Evolutionary conservation across 176 grass and related monocot species (phyloP).

Genomic region (Rhynchospora tenuis): DNA sequence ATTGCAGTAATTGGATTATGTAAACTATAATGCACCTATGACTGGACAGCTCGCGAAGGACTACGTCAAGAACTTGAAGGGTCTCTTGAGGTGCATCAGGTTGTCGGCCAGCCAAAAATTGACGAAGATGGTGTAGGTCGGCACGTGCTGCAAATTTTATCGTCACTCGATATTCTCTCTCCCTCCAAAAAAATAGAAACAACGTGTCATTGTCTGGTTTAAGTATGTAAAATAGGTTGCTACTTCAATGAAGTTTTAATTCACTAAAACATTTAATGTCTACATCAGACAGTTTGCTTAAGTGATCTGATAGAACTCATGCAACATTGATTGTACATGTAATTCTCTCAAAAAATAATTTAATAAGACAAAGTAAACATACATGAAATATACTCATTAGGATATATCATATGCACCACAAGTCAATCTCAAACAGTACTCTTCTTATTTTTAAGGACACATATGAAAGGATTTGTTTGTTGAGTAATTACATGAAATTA

Average conservation of each 20-base stretch:
- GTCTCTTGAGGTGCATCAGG: conserved; percentile 80
- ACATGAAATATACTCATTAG: background rate
- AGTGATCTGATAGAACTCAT: background rate
- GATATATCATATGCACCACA: background rate
- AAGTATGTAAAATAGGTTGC: background rate
- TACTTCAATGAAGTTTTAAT: background rate
- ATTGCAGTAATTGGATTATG: background rate
- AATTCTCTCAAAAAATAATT: background rate
- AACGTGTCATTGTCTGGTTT: background rate
- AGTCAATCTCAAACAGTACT: background rate
- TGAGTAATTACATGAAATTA: background rate
- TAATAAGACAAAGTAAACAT: background rate
- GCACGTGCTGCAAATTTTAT: conserved; percentile 97
- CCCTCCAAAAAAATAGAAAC: conserved; percentile 38
- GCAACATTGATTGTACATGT: background rate
- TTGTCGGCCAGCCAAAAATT: conserved; percentile 85
- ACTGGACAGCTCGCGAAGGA: conserved; percentile 79
- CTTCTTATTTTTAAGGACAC: background rate
- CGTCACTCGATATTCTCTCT: conserved; percentile 74
- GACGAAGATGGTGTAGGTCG: conserved; percentile 78
- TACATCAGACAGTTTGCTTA: background rate
- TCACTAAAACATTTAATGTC: background rate
- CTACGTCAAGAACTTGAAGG: conserved; percentile 91
- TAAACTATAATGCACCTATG: conserved; percentile 46
- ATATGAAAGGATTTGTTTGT: background rate